A percentile compares a stretch with the other conserved stretches of the same genome.
Evolutionary conservation across 2,329 filamentous ascomycete species (phyloP).

Genomic region (Ceratocystis harringtonii): DNA sequence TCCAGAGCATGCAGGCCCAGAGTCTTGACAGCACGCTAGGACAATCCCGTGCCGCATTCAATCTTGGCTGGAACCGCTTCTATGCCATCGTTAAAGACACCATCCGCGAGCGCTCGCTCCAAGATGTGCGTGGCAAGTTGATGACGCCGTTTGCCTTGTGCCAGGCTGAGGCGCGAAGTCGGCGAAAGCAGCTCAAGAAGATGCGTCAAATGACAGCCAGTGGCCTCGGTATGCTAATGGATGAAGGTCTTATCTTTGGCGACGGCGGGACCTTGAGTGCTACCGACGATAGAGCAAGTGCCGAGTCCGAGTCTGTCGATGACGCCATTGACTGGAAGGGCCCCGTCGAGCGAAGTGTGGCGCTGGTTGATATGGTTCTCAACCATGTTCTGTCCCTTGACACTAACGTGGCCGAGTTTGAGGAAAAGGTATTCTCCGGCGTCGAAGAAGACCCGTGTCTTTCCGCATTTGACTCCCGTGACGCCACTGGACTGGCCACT

Average conservation of each 20-base stretch:
- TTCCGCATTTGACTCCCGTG: constrained; percentile 23
- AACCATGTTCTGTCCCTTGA: constrained; percentile 53
- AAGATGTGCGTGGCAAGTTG: constrained; percentile 54
- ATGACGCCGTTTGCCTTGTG: constrained; percentile 65
- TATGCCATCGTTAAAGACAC: constrained; percentile 67
- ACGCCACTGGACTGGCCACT: constrained; percentile 19
- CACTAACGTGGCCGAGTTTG: constrained; percentile 45
- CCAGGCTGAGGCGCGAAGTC: constrained; percentile 58
- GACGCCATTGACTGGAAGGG: constrained; percentile 46
- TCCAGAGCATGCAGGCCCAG: constrained; percentile 23
- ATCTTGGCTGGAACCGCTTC: constrained; percentile 49
- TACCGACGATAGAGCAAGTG: constrained; percentile 26
- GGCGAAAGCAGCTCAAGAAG: constrained; percentile 55
- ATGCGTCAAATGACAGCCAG: constrained; percentile 71
- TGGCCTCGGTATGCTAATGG: constrained; percentile 72
- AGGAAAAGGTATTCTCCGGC: constrained; percentile 48
- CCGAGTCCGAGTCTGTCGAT: constrained; percentile 22
- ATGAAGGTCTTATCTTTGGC: constrained; percentile 64
- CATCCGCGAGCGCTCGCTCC: constrained; percentile 55
- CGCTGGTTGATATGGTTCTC: constrained; percentile 74
- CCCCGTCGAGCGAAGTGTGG: constrained; percentile 64
- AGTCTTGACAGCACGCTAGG: constrained; percentile 14
- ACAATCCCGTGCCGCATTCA: constrained; percentile 8
- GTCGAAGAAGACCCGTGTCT: constrained; percentile 47
- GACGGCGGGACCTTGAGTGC: background rate